Conservation (phyloP, 257 asterid genomes). For the Avicennia marina region DNA sequence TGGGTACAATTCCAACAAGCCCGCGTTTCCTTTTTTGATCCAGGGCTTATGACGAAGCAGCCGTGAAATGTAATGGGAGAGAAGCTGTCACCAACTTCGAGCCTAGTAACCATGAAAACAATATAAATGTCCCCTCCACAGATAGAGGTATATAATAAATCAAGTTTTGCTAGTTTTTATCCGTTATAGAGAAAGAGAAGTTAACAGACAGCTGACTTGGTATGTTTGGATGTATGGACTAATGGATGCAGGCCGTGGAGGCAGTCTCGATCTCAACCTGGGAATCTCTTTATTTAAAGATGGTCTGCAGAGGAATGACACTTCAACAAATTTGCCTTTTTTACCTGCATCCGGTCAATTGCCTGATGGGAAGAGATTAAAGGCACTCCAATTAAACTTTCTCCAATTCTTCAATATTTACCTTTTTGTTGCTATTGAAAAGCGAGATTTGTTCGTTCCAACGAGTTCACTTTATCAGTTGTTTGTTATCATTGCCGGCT, state of each 20-base stretch:
- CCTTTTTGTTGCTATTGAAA: background rate
- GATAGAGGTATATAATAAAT: constrained; percentile 28
- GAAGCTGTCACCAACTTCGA: constrained; percentile 45
- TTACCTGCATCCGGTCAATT: constrained; percentile 22
- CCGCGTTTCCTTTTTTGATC: constrained; percentile 20
- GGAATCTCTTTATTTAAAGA: constrained; percentile 49
- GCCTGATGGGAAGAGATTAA: constrained; percentile 33
- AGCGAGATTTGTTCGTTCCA: too few relatives aligned
- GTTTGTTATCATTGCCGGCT: too few relatives aligned
- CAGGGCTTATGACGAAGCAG: constrained; percentile 58
- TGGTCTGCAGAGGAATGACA: constrained; percentile 19
- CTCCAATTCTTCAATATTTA: background rate
- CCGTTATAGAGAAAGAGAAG: background rate
- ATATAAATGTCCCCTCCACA: constrained; percentile 22
- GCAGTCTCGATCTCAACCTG: constrained; percentile 63
- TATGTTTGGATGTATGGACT: constrained; percentile 10
- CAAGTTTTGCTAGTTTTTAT: background rate
- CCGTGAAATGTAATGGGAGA: constrained; percentile 37
- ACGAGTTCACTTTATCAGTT: too few relatives aligned
- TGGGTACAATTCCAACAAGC: constrained; percentile 21
- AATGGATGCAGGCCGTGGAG: constrained; percentile 34
- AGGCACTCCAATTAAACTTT: constrained; percentile 38
- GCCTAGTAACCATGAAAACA: constrained; percentile 25
- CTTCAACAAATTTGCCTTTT: constrained; percentile 20
- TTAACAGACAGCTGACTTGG: background rate